These are phyloP conservation scores for Aegilops tauschii DNA, from an alignment of 176 grass and related monocot species.

Conservation along the genomic window DNA sequence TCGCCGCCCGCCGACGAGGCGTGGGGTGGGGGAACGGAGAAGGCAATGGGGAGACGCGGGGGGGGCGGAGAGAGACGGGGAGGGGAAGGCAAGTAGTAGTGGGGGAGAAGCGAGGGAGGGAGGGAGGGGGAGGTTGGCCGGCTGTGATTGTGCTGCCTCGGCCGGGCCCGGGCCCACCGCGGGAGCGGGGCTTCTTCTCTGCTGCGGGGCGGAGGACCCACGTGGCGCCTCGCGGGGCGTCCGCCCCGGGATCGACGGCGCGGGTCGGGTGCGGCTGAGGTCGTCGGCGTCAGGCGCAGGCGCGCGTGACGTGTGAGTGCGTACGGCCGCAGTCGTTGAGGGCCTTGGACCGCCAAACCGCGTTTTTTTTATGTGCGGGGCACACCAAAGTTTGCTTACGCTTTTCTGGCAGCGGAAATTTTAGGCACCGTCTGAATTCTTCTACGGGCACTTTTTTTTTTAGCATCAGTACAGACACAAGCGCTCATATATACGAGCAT, in stretches of 20 bases:
- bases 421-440: too few species aligned
- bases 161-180: background rate
- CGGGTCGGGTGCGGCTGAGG: background rate
- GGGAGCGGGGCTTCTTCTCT: background rate
- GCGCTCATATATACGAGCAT: too few species aligned
- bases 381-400: background rate
- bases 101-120: conserved; percentile 7
- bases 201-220: background rate
- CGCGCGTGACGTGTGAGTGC: background rate
- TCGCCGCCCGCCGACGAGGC: background rate
- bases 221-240: background rate
- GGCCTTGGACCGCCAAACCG: background rate
- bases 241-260: background rate
- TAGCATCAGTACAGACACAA: too few species aligned
- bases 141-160: conserved; percentile 42
- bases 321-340: background rate
- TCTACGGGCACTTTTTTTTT: background rate
- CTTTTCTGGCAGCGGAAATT: background rate
- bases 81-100: conserved; percentile 31
- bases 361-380: background rate
- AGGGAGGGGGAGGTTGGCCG: conserved; percentile 2
- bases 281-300: conserved; percentile 4
- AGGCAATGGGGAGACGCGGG: conserved; percentile 9
- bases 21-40: background rate
- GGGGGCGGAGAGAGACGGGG: background rate